Evolutionary conservation across 495 filamentous ascomycete genomes (phyloP).

Genomic region (Patellaria atrata): DNA sequence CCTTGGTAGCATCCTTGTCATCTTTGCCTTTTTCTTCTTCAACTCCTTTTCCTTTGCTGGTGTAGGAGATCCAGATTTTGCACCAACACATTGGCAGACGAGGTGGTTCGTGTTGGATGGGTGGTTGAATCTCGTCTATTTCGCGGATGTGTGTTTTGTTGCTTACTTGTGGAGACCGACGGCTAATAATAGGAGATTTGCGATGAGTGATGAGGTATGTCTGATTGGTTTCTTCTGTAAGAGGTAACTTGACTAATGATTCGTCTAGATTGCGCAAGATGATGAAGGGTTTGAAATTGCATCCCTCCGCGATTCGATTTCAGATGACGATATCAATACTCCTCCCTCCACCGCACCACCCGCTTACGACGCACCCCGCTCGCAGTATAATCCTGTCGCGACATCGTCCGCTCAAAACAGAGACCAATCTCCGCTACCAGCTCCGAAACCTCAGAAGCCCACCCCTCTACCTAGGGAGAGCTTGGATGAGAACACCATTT

Average conservation of each 20-base stretch:
- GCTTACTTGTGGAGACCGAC: slow-evolving; percentile 97
- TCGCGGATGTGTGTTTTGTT: slow-evolving; percentile 79
- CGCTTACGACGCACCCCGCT: slow-evolving; percentile 14
- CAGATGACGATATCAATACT: slow-evolving; percentile 40
- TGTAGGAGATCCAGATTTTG: slow-evolving; percentile 66
- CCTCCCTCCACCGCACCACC: slow-evolving; percentile 9
- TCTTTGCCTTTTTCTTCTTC: slow-evolving; percentile 91
- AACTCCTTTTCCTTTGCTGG: slow-evolving; percentile 91
- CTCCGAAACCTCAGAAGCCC: slow-evolving; percentile 28
- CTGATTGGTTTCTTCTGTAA: neutral
- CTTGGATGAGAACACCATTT: slow-evolving; percentile 85
- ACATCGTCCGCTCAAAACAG: slow-evolving; percentile 11
- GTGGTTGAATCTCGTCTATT: slow-evolving; percentile 93
- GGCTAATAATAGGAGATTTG: slow-evolving; percentile 91
- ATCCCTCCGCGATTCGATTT: slow-evolving; percentile 71
- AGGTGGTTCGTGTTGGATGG: slow-evolving; percentile 97
- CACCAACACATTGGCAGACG: slow-evolving; percentile 89
- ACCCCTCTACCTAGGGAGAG: slow-evolving; percentile 44
- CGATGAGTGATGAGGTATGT: slow-evolving; percentile 89
- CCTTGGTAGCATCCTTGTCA: slow-evolving; percentile 77
- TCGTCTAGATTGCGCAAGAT: slow-evolving; percentile 70
- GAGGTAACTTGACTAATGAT: slow-evolving; percentile 20
- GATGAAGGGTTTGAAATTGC: slow-evolving; percentile 97
- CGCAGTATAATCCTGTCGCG: neutral
- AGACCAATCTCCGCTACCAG: slow-evolving; percentile 27